Percentiles rank a stretch among this genome's conserved stretches.
Conservation (phyloP, 2,329 filamentous ascomycete genomes). For the Aspergillus piperis region DNA sequence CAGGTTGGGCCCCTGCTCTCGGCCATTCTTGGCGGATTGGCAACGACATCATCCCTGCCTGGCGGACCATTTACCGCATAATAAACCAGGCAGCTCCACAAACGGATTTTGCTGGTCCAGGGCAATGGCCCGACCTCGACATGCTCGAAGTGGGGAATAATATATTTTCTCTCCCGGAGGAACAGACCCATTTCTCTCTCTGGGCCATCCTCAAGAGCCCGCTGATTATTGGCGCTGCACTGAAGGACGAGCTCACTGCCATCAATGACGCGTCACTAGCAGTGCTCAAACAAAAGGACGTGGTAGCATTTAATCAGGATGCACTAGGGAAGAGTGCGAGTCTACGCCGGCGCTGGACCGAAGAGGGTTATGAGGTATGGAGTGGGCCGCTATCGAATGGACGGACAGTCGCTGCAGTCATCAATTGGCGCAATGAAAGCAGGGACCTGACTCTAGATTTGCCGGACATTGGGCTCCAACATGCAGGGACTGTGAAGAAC, state of each 20-base stretch:
- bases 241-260: constrained; percentile 37
- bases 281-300: constrained; percentile 54
- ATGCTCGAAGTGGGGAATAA: constrained; percentile 56
- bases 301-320: constrained; percentile 62
- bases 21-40: constrained; percentile 55
- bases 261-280: constrained; percentile 45
- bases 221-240: constrained; percentile 50
- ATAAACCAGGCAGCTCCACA: constrained; percentile 55
- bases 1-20: constrained; percentile 50
- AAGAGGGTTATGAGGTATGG: constrained; percentile 56
- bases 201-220: constrained; percentile 58
- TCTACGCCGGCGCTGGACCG: constrained; percentile 52
- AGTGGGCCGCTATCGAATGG: constrained; percentile 49
- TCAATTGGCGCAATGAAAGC: constrained; percentile 53
- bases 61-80: constrained; percentile 55
- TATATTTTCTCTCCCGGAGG: constrained; percentile 49
- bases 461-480: constrained; percentile 43
- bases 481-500: constrained; percentile 36
- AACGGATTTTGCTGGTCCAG: constrained; percentile 46
- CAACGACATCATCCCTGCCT: constrained; percentile 56
- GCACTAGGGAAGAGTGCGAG: constrained; percentile 53
- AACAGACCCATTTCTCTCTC: constrained; percentile 56
- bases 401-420: constrained; percentile 48
- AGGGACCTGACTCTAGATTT: constrained; percentile 49
- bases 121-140: constrained; percentile 55